Conservation (phyloP, 2,329 filamentous ascomycete species). For the Diaporthe sp. region DNA sequence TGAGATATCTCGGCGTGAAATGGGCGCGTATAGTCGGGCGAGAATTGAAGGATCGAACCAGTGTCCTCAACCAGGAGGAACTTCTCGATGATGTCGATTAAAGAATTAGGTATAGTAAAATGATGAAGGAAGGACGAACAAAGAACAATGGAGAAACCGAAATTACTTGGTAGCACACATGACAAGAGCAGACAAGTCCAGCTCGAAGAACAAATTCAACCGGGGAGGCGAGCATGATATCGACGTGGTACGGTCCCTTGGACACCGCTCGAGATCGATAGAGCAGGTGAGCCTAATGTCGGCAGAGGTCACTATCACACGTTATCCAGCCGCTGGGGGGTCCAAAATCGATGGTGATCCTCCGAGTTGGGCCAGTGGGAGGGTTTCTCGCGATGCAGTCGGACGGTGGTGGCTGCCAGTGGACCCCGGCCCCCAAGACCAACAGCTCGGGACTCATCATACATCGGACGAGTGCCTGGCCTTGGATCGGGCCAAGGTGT, state of each 20-base stretch:
- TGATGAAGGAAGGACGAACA: not conserved
- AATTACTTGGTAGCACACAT: not conserved
- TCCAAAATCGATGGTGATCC: conserved; percentile 20
- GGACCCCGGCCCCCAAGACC: conserved; percentile 13
- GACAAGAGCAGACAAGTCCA: not conserved
- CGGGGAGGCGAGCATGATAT: conserved; percentile 32
- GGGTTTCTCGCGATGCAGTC: conserved; percentile 8
- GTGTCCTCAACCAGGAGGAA: conserved; percentile 39
- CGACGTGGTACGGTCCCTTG: conserved; percentile 14
- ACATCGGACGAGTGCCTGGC: conserved; percentile 33
- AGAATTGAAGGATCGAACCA: conserved; percentile 28
- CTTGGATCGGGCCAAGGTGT: conserved; percentile 8
- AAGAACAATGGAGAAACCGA: not conserved
- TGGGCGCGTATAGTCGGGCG: not conserved
- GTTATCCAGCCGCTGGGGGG: conserved; percentile 34
- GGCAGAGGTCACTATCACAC: conserved; percentile 40
- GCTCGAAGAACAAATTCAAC: not conserved
- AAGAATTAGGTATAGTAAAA: conserved; percentile 35
- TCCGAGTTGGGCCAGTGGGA: conserved; percentile 24
- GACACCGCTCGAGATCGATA: not conserved
- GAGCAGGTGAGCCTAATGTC: conserved; percentile 28
- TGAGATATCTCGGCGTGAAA: not conserved
- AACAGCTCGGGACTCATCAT: conserved; percentile 32
- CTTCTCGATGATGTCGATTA: conserved; percentile 30
- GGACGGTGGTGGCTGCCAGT: conserved; percentile 5